Percentiles rank a stretch among this genome's conserved stretches.
Conservation (phyloP, 75 land plant genomes). For the Gnetum montanum region DNA sequence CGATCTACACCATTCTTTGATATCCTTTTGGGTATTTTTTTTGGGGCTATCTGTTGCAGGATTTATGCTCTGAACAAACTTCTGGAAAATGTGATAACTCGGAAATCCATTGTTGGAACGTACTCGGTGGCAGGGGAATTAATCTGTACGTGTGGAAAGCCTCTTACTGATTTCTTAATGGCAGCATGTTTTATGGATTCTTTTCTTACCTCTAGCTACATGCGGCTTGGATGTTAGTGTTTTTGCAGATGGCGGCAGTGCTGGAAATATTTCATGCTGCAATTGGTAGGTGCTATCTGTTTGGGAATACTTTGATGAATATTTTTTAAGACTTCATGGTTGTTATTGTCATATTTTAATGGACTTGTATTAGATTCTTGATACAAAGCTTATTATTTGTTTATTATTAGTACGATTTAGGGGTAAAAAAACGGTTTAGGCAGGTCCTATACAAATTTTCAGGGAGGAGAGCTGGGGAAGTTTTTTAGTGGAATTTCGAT, state of each 20-base stretch:
- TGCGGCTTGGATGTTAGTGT: too few species aligned
- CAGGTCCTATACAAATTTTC: neutral
- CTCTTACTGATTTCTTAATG: too few species aligned
- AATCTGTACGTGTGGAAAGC: slow-evolving; percentile 50
- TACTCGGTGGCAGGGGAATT: slow-evolving; percentile 55
- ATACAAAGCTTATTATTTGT: neutral
- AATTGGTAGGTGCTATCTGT: slow-evolving; percentile 25
- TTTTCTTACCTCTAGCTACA: too few species aligned
- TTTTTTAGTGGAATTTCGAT: neutral
- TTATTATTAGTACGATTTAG: neutral
- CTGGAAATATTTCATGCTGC: slow-evolving; percentile 73
- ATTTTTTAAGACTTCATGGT: neutral
- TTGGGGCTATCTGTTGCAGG: slow-evolving; percentile 21
- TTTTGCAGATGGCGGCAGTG: slow-evolving; percentile 48
- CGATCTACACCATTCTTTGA: too few species aligned
- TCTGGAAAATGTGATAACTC: slow-evolving; percentile 9
- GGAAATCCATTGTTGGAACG: slow-evolving; percentile 30
- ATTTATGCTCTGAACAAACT: slow-evolving; percentile 23
- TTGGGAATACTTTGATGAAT: neutral
- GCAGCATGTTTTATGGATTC: too few species aligned
- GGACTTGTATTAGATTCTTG: neutral
- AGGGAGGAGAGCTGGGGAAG: neutral
- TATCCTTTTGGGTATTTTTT: too few species aligned
- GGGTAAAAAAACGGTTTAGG: neutral
- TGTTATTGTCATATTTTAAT: neutral